Conservation (phyloP, 805 yeast species). For the Metschnikowia amazonensis region DNA sequence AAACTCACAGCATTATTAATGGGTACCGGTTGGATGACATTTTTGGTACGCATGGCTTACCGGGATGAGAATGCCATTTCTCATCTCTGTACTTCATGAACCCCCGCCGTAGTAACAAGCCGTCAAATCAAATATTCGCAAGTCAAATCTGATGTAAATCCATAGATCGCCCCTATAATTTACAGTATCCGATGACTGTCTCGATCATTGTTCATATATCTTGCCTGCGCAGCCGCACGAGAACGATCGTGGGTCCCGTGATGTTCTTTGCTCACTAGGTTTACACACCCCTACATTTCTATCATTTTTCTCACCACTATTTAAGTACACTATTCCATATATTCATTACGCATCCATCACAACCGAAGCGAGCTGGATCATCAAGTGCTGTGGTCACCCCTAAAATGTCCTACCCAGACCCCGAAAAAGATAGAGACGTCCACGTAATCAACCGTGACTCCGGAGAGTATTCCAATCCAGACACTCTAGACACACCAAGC, state of each 20-base stretch:
- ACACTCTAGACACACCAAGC: slow-evolving; percentile 17
- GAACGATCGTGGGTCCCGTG: neutral
- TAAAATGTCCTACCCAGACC: slow-evolving; percentile 11
- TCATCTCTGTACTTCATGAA: neutral
- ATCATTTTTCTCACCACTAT: slow-evolving; percentile 1
- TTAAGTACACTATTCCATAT: neutral
- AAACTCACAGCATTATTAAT: slow-evolving; percentile 43
- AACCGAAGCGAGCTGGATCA: neutral
- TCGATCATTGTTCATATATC: neutral
- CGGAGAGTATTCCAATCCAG: slow-evolving; percentile 9
- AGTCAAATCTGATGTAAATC: neutral
- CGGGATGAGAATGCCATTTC: neutral
- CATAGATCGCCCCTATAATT: neutral
- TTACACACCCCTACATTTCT: slow-evolving; percentile 6
- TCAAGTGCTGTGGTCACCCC: neutral
- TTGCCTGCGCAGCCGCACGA: slow-evolving; percentile 1
- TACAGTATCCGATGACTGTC: neutral
- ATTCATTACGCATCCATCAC: neutral
- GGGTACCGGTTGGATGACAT: slow-evolving; percentile 40
- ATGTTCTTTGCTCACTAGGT: neutral
- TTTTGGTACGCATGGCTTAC: slow-evolving; percentile 16
- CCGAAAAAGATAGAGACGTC: slow-evolving; percentile 15
- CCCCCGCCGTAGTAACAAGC: neutral
- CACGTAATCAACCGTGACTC: slow-evolving; percentile 17
- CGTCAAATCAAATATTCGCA: neutral